phyloP scores from a whole-genome alignment of 2,329 filamentous ascomycete species.

The Rhinocladiella mackenziei region DNA sequence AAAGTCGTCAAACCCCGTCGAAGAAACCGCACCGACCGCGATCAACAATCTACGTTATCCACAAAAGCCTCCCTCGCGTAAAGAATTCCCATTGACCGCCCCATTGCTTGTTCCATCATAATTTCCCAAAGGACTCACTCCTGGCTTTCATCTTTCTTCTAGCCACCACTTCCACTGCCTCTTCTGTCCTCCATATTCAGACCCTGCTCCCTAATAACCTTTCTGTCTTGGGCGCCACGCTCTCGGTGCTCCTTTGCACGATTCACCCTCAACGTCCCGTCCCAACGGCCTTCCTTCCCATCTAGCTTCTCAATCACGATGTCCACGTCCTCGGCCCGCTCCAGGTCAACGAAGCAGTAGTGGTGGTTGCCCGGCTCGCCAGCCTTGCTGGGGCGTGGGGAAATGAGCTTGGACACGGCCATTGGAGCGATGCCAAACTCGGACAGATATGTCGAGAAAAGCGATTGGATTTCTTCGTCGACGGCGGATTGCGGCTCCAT shows the following conservation, averaged over 20 bases:
- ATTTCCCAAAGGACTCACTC: no score
- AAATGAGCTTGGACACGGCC: slow-evolving; percentile 53
- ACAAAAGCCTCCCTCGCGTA: no score
- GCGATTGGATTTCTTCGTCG: slow-evolving; percentile 40
- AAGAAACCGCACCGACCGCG: no score
- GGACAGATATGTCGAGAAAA: slow-evolving; percentile 36
- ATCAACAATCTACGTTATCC: no score
- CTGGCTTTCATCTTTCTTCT: slow-evolving; percentile 3
- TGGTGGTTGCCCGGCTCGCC: slow-evolving; percentile 54
- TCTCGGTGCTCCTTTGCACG: slow-evolving; percentile 37
- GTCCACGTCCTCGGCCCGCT: slow-evolving; percentile 51
- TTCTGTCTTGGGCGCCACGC: slow-evolving; percentile 12
- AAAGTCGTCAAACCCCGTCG: no score
- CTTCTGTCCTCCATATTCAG: slow-evolving; percentile 9
- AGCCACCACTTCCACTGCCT: slow-evolving; percentile 1
- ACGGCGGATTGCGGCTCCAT: slow-evolving; percentile 42
- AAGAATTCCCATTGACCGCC: no score
- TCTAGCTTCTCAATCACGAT: slow-evolving; percentile 47
- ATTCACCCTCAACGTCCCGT: slow-evolving; percentile 37
- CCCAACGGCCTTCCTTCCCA: slow-evolving; percentile 41
- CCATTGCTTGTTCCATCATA: no score
- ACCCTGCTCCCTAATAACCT: slow-evolving; percentile 24
- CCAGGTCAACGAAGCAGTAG: slow-evolving; percentile 65
- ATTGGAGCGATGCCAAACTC: slow-evolving; percentile 41
- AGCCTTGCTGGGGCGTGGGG: slow-evolving; percentile 53